These are phyloP conservation scores for Hortaea werneckii DNA, from an alignment of 2,329 filamentous ascomycete species.

Conservation along the genomic window DNA sequence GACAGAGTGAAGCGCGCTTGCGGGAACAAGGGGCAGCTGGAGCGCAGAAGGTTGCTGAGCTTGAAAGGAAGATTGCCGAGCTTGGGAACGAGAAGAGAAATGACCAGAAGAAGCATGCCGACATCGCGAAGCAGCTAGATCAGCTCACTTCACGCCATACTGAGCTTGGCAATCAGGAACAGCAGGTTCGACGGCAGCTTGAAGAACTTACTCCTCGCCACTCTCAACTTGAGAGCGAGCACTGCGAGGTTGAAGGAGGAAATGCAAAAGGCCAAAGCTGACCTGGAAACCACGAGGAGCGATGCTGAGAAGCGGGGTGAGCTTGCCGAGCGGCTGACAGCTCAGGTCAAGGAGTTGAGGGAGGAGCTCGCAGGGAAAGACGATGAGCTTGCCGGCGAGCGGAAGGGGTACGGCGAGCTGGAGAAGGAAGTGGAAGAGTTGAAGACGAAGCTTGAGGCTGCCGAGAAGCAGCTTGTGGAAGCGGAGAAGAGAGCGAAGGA, in stretches of 20 bases:
- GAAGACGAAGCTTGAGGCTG: constrained; percentile 5
- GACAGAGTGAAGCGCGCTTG: constrained; percentile 14
- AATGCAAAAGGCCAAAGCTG: constrained; percentile 10
- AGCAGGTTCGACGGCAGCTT: constrained; percentile 12
- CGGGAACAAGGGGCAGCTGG: constrained; percentile 17
- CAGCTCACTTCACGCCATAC: constrained; percentile 15
- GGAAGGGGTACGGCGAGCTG: constrained; percentile 20
- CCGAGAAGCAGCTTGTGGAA: constrained; percentile 3
- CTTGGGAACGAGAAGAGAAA: constrained; percentile 21
- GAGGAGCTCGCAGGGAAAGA: constrained; percentile 21
- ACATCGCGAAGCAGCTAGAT: constrained; percentile 25
- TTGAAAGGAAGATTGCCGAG: constrained; percentile 19
- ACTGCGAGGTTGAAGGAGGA: constrained; percentile 7
- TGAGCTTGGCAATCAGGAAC: constrained; percentile 17
- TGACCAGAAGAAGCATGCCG: constrained; percentile 19
- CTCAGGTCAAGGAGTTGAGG: constrained; percentile 15
- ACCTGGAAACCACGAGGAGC: constrained; percentile 11
- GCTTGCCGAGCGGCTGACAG: constrained; percentile 14
- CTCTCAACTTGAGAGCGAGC: constrained; percentile 5
- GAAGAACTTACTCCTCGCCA: constrained; percentile 16
- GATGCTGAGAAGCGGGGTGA: constrained; percentile 35
- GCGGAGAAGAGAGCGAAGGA: constrained; percentile 1
- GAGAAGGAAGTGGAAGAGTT: constrained; percentile 20
- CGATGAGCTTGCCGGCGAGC: constrained; percentile 22
- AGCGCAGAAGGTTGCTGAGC: constrained; percentile 19